A percentile compares a stretch with the other conserved stretches of the same genome.
Evolutionary conservation across 1,284 basidiomycete species (phyloP).

Genomic region (Cryptococcus neoformans): DNA sequence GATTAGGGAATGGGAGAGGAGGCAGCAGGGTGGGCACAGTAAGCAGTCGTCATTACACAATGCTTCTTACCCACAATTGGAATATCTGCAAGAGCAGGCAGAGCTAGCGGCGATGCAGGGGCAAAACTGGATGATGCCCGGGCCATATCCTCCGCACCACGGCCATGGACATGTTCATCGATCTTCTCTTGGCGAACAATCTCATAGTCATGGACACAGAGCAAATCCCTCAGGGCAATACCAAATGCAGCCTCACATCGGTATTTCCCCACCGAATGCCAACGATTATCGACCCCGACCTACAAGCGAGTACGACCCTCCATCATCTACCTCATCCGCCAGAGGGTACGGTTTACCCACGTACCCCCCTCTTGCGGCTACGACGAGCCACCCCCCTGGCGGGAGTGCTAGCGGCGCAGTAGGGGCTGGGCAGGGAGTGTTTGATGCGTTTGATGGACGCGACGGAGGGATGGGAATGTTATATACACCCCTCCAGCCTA

Average conservation of each 20-base stretch:
- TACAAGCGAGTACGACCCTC: slow-evolving; percentile 38
- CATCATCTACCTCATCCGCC: slow-evolving; percentile 8
- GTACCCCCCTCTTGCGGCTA: slow-evolving; percentile 47
- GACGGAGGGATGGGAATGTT: slow-evolving; percentile 33
- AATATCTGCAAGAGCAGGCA: slow-evolving; percentile 86
- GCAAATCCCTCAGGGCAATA: slow-evolving; percentile 24
- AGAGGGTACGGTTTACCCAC: slow-evolving; percentile 35
- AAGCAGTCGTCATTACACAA: slow-evolving; percentile 37
- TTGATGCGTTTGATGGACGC: slow-evolving; percentile 40
- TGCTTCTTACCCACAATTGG: slow-evolving; percentile 78
- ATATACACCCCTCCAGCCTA: slow-evolving; percentile 46
- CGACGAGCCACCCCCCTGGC: slow-evolving; percentile 16
- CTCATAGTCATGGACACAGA: slow-evolving; percentile 12
- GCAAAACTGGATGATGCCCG: slow-evolving; percentile 40
- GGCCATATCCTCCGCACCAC: slow-evolving; percentile 23
- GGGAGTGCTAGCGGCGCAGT: background rate
- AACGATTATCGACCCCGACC: slow-evolving; percentile 18
- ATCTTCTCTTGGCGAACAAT: slow-evolving; percentile 5
- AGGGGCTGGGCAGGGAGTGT: slow-evolving; percentile 4
- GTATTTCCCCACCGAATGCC: slow-evolving; percentile 20
- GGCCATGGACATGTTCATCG: slow-evolving; percentile 11
- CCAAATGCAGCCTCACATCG: slow-evolving; percentile 44
- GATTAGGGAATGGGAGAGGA: slow-evolving; percentile 82
- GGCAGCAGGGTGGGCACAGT: slow-evolving; percentile 46
- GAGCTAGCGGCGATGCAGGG: slow-evolving; percentile 62